Percentiles rank a stretch among this genome's conserved stretches.
These are phyloP conservation scores for Linnemannia zychae DNA, from an alignment of 192 early-diverging fungal species.

Conservation along the genomic window DNA sequence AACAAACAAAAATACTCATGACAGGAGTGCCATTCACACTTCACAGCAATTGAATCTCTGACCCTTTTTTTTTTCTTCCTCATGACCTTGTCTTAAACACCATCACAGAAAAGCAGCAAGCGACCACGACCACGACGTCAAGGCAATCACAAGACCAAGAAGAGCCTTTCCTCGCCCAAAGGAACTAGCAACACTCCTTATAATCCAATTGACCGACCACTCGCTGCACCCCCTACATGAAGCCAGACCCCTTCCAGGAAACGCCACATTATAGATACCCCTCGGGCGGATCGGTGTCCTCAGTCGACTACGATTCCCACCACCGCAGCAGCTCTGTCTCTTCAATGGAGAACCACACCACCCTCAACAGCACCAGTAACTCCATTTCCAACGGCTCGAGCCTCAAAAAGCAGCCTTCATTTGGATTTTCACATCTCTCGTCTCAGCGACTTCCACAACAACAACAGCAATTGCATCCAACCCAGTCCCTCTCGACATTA, in stretches of 20 bases:
- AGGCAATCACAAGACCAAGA: constrained; percentile 4
- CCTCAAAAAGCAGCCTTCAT: constrained; percentile 21
- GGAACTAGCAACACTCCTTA: not conserved
- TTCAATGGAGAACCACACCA: constrained; percentile 43
- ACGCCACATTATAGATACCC: constrained; percentile 40
- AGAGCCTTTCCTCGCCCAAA: not conserved
- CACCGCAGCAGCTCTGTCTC: constrained; percentile 35
- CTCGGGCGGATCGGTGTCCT: constrained; percentile 40
- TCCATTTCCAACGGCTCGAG: constrained; percentile 3
- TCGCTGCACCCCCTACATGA: constrained; percentile 2
- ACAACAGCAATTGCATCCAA: constrained; percentile 19
- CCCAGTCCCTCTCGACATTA: constrained; percentile 24
- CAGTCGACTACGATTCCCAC: constrained; percentile 40
- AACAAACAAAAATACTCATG: not conserved
- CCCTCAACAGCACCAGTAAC: not conserved
- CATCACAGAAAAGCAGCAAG: no score
- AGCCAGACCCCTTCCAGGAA: constrained; percentile 17
- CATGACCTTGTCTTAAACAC: not conserved
- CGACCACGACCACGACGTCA: not conserved
- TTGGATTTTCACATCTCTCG: constrained; percentile 31
- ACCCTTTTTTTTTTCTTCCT: not conserved
- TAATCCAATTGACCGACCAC: not conserved
- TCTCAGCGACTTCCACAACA: constrained; percentile 1
- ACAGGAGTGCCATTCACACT: not conserved
- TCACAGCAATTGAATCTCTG: not conserved